phyloP scores from a whole-genome alignment of 768 basidiomycete genomes.

The Hydnum rufescens region DNA sequence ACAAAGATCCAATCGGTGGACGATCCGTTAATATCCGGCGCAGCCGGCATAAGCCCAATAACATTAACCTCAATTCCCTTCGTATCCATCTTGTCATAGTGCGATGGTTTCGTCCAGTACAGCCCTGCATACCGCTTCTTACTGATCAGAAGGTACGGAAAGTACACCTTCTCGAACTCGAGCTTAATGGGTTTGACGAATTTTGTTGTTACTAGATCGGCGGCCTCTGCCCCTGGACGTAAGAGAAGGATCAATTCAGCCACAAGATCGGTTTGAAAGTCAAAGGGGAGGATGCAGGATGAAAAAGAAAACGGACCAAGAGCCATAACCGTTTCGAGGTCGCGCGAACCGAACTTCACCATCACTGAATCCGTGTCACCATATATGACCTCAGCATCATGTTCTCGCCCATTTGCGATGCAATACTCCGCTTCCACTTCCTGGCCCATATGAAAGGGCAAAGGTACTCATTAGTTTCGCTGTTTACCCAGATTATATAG shows the following conservation, averaged over 20 bases:
- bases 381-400: conserved; percentile 90
- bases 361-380: conserved; percentile 99
- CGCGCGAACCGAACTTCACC: conserved; percentile 86
- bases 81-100: conserved; percentile 98
- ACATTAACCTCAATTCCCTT: conserved; percentile 83
- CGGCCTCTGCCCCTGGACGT: conserved; percentile 88
- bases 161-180: conserved; percentile 99
- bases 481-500: too few relatives aligned
- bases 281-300: conserved; percentile 1
- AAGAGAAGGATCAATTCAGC: not conserved
- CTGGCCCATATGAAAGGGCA: conserved; percentile 18
- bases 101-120: conserved; percentile 91
- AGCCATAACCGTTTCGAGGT: conserved; percentile 73
- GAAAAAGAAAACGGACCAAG: conserved; percentile 34
- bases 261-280: not conserved
- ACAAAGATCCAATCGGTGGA: not conserved
- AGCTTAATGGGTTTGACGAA: conserved; percentile 95
- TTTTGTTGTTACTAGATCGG: conserved; percentile 71
- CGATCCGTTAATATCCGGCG: not conserved
- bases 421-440: conserved; percentile 83
- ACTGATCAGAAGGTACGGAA: conserved; percentile 91
- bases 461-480: conserved; percentile 2
- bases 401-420: conserved; percentile 60
- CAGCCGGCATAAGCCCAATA: not conserved
- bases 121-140: conserved; percentile 98